Evolutionary conservation across 768 basidiomycete species (phyloP).

Genomic region (Phlegmacium glaucopus): DNA sequence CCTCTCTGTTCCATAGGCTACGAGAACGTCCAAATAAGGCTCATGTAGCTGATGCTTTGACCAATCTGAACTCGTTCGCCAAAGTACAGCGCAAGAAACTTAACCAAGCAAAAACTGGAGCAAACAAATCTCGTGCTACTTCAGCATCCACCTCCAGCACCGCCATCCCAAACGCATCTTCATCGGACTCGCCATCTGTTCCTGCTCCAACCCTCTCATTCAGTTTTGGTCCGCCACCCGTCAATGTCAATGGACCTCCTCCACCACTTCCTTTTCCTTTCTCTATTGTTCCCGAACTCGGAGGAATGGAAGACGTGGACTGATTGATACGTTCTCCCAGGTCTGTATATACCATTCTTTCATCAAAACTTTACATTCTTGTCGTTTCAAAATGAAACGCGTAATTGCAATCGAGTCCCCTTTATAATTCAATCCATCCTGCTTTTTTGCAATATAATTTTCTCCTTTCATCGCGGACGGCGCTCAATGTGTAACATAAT

Average conservation of each 20-base stretch:
- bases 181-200: neutral
- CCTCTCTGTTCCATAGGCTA: conserved; percentile 32
- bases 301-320: neutral
- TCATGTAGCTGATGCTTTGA: conserved; percentile 50
- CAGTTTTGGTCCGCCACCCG: neutral
- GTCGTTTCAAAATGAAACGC: no score
- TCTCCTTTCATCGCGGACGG: no score
- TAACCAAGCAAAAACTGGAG: conserved; percentile 13
- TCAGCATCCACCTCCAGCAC: neutral
- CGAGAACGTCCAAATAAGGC: conserved; percentile 51
- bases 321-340: neutral
- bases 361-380: no score
- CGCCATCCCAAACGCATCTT: neutral
- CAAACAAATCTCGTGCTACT: conserved; percentile 12
- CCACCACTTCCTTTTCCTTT: neutral
- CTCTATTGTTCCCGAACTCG: neutral
- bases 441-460: no score
- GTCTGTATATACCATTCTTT: no score
- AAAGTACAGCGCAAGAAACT: conserved; percentile 46
- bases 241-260: neutral
- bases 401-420: no score
- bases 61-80: conserved; percentile 44
- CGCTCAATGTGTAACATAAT: no score
- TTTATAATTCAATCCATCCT: no score
- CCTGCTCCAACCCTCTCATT: neutral